Base-by-base conservation (phyloP, 1,139 yeast genomes). In the Nakaseomyces sp. region DNA sequence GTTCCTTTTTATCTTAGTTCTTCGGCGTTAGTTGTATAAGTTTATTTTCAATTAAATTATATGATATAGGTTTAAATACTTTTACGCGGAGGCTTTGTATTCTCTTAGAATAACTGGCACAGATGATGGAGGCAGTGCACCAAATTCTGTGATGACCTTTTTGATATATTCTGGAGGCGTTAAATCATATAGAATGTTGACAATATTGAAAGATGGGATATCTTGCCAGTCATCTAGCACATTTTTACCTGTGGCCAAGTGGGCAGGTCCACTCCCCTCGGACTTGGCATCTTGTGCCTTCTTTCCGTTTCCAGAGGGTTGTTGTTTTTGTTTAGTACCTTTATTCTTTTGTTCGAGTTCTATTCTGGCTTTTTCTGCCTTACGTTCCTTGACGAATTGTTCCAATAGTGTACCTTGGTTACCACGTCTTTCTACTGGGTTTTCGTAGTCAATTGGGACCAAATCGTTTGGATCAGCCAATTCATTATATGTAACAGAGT, bases 81-180 rank as follows among this genome's bases (percentile, higher is more conserved):
- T 25, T 25, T 50, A 58, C 50, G 63, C 64, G 22, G 63, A 58
- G 38, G 61, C 63, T 65, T 86, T 86, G 65, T 91, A 91, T 64
- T 91, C 98, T 66, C 97, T 77, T 56, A 91, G 72, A 49, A 91
- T 87, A 37, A 91, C 97, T 25, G 98, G 98, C 48, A 91, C 97
- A 1, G 97, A 87, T 7, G 95, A 85, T 37, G 98, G 95, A 5
- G 98, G 98, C 53, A 93, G 72, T 4, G 95, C 87, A 19, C 99
- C 99, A 50, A 89, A 77, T 62, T 91, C 99, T 1, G 98, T 91
- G 43, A 93, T 86, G 47, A 93, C 89, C 69, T 93, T 91, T 63
- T 89, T 88, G 56, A 91, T 87, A 56, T 85, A 86, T 53, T 81
- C 88, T 16, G 96, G 95, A 30, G 96, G 97, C 1, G 97, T 89